phyloP scores from a whole-genome alignment of 495 filamentous ascomycete species.

The Neurospora hispaniola region DNA sequence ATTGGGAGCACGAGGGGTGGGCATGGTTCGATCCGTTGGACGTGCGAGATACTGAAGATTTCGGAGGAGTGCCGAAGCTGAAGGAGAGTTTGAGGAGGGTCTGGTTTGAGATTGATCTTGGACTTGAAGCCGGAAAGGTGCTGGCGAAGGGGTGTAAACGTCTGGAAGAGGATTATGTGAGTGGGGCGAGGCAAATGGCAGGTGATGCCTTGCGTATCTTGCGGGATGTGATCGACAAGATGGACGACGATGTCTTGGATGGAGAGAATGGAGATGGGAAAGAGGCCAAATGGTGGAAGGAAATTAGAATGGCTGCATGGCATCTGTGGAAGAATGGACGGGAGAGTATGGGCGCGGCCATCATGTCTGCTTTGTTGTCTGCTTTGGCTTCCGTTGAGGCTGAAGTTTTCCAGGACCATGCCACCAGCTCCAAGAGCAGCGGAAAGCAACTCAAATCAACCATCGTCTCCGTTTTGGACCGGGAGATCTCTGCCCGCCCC shows the following conservation, averaged over 20 bases:
- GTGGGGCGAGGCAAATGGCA: slow-evolving; percentile 47
- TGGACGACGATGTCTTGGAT: slow-evolving; percentile 2
- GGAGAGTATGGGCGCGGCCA: slow-evolving; percentile 53
- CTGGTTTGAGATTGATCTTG: slow-evolving; percentile 42
- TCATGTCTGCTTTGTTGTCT: slow-evolving; percentile 38
- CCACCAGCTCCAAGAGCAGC: slow-evolving; percentile 18
- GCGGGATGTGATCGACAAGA: slow-evolving; percentile 26
- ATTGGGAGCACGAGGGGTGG: slow-evolving; percentile 55
- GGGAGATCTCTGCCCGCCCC: slow-evolving; percentile 24
- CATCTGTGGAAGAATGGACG: slow-evolving; percentile 53
- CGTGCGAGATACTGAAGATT: slow-evolving; percentile 26
- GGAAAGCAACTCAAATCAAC: slow-evolving; percentile 17
- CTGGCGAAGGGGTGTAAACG: slow-evolving; percentile 35
- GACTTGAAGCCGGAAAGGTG: slow-evolving; percentile 26
- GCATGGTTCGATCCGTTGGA: slow-evolving; percentile 43
- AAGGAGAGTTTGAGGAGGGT: slow-evolving; percentile 46
- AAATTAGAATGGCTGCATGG: slow-evolving; percentile 48
- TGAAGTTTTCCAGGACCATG: background rate
- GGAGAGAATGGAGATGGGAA: background rate
- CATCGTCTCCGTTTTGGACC: background rate
- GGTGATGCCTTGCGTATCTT: slow-evolving; percentile 37
- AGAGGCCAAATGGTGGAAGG: slow-evolving; percentile 38
- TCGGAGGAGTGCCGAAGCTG: slow-evolving; percentile 46
- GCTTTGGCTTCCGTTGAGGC: slow-evolving; percentile 27
- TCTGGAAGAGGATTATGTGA: slow-evolving; percentile 42